Evolutionary conservation across 2,329 filamentous ascomycete species (phyloP).

Genomic region (Ilyonectria sp.): DNA sequence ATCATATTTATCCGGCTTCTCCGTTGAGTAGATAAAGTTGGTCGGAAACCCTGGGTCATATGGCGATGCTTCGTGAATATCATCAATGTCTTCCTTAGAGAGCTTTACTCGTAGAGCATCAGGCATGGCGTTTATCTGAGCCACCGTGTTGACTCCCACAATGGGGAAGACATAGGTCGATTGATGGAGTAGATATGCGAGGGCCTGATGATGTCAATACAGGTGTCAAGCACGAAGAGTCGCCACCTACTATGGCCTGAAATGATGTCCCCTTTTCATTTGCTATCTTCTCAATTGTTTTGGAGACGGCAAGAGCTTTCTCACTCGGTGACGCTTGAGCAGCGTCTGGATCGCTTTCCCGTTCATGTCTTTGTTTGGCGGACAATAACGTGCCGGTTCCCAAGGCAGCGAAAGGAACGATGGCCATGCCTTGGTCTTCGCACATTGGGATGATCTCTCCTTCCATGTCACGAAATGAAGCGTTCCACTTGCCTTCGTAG

Average conservation of each 20-base stretch:
- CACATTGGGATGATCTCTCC: conserved; percentile 53
- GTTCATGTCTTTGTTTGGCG: background rate
- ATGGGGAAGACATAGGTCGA: conserved; percentile 36
- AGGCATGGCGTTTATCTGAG: conserved; percentile 27
- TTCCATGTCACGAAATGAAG: conserved; percentile 47
- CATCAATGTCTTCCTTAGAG: conserved; percentile 13
- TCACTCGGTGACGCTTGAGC: background rate
- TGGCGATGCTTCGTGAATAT: conserved; percentile 26
- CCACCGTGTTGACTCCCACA: conserved; percentile 30
- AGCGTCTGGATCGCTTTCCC: conserved; percentile 12
- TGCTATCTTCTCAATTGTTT: conserved; percentile 27
- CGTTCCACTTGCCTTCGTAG: conserved; percentile 51
- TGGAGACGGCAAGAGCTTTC: conserved; percentile 10
- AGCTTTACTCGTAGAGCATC: conserved; percentile 24
- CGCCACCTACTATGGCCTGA: conserved; percentile 29
- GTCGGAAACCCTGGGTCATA: conserved; percentile 28
- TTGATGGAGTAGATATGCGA: conserved; percentile 35
- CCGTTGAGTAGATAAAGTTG: conserved; percentile 22
- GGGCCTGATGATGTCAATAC: conserved; percentile 11
- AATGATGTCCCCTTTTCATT: conserved; percentile 17
- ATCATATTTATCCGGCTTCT: conserved; percentile 18
- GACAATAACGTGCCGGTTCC: conserved; percentile 25
- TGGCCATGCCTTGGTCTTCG: conserved; percentile 55
- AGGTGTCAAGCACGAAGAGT: too few species aligned
- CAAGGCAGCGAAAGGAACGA: conserved; percentile 60